Evolutionary conservation across 108 stramenopile genomes (phyloP).

Genomic region (Discostella stelligeroides): DNA sequence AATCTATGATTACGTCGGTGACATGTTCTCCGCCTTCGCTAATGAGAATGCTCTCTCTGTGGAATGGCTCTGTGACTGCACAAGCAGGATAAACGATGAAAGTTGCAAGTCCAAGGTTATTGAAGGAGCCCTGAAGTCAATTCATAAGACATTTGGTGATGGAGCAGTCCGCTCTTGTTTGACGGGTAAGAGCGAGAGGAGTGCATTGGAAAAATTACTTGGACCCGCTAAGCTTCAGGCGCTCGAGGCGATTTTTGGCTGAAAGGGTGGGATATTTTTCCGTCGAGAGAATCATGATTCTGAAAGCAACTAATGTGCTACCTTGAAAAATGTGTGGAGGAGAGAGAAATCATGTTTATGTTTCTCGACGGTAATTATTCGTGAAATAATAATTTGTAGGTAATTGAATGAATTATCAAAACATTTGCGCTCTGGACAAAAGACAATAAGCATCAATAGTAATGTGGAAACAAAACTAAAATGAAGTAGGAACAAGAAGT

Average conservation of each 20-base stretch:
- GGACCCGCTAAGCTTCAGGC: constrained; percentile 23
- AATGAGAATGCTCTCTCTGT: constrained; percentile 54
- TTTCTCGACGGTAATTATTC: too few relatives aligned
- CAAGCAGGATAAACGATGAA: constrained; percentile 15
- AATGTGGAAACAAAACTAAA: too few relatives aligned
- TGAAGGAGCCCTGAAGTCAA: constrained; percentile 12
- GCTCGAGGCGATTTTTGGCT: background rate
- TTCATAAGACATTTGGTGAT: constrained; percentile 19
- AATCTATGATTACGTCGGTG: constrained; percentile 64
- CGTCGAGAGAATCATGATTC: too few relatives aligned
- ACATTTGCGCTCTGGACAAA: too few relatives aligned
- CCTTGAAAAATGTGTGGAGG: too few relatives aligned
- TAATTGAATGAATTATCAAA: too few relatives aligned
- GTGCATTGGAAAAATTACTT: constrained; percentile 29
- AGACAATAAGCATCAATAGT: too few relatives aligned
- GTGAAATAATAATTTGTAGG: too few relatives aligned
- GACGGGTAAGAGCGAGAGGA: constrained; percentile 15
- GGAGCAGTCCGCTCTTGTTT: constrained; percentile 16
- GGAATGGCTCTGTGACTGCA: constrained; percentile 57
- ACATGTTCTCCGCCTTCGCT: constrained; percentile 60
- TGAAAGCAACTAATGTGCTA: too few relatives aligned
- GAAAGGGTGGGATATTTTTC: background rate
- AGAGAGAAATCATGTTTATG: too few relatives aligned
- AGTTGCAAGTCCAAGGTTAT: constrained; percentile 25
- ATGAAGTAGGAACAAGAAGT: too few relatives aligned